A percentile compares a stretch with the other conserved stretches of the same genome.
phyloP scores from a whole-genome alignment of 495 filamentous ascomycete species.

The Annulohypoxylon bovei region DNA sequence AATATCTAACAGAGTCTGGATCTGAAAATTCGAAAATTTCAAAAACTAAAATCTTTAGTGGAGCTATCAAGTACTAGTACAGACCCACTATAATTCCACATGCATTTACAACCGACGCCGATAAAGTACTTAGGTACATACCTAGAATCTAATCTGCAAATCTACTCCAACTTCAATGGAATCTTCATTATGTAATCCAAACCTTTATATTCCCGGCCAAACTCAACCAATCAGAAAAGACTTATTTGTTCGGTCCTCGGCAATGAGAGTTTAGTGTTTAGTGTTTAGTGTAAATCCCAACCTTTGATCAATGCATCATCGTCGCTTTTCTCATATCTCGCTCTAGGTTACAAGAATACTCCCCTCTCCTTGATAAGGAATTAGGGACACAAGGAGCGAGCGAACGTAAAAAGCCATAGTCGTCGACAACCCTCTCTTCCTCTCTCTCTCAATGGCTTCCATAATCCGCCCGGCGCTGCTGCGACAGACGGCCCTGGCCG shows the following conservation, averaged over 20 bases:
- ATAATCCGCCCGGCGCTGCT: slow-evolving; percentile 64
- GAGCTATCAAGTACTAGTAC: neutral
- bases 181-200: slow-evolving; percentile 24
- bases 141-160: neutral
- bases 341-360: neutral
- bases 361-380: slow-evolving; percentile 11
- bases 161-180: neutral
- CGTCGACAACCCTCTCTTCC: neutral
- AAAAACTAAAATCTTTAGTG: slow-evolving; percentile 28
- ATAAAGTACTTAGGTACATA: slow-evolving; percentile 12
- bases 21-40: slow-evolving; percentile 17
- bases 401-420: neutral
- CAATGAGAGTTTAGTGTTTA: slow-evolving; percentile 24
- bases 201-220: slow-evolving; percentile 27
- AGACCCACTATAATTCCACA: neutral
- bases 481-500: slow-evolving; percentile 57
- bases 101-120: slow-evolving; percentile 2
- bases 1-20: neutral
- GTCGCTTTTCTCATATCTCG: neutral
- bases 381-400: slow-evolving; percentile 7
- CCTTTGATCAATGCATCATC: slow-evolving; percentile 32
- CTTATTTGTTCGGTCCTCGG: slow-evolving; percentile 38
- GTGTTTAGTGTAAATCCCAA: neutral
- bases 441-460: slow-evolving; percentile 59
- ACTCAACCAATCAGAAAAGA: slow-evolving; percentile 30